Evolutionary conservation across 1,139 yeast genomes (phyloP).

Genomic region (Saccharomyces hybrid): DNA sequence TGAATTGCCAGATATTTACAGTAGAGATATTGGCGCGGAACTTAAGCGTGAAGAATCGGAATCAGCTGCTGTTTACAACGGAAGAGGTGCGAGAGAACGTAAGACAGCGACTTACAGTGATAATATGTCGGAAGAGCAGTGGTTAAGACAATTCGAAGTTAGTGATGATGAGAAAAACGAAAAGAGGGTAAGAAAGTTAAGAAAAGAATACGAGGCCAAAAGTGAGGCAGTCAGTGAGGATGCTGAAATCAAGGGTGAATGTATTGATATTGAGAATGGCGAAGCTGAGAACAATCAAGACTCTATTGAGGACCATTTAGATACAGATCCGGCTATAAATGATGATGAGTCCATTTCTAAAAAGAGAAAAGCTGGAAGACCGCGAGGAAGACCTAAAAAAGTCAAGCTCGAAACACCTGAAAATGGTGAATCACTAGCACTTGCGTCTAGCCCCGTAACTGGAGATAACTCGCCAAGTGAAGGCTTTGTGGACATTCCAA

Average conservation of each 20-base stretch:
- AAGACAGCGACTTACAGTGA: conserved; percentile 55
- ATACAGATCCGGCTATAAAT: conserved; percentile 12
- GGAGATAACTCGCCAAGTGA: background rate
- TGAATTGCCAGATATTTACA: conserved; percentile 63
- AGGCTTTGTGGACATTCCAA: background rate
- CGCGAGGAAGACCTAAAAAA: conserved; percentile 18
- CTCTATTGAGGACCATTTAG: conserved; percentile 1
- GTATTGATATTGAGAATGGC: background rate
- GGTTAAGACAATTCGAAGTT: conserved; percentile 55
- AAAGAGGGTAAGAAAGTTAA: conserved; percentile 9
- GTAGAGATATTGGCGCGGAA: conserved; percentile 53
- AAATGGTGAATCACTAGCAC: conserved; percentile 2
- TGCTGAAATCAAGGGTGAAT: background rate
- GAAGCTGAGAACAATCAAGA: background rate
- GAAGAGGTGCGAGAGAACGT: conserved; percentile 61
- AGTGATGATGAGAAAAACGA: conserved; percentile 29
- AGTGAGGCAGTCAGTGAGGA: conserved; percentile 1
- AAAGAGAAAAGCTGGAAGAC: conserved; percentile 15
- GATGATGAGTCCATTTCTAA: conserved; percentile 18
- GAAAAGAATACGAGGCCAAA: background rate
- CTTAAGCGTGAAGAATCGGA: conserved; percentile 41
- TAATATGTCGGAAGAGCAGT: conserved; percentile 68
- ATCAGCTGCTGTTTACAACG: conserved; percentile 31
- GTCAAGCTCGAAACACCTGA: conserved; percentile 13
- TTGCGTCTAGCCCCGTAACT: background rate